phyloP scores from a whole-genome alignment of 257 asterid genomes.

The Galeopsis tetrahit region DNA sequence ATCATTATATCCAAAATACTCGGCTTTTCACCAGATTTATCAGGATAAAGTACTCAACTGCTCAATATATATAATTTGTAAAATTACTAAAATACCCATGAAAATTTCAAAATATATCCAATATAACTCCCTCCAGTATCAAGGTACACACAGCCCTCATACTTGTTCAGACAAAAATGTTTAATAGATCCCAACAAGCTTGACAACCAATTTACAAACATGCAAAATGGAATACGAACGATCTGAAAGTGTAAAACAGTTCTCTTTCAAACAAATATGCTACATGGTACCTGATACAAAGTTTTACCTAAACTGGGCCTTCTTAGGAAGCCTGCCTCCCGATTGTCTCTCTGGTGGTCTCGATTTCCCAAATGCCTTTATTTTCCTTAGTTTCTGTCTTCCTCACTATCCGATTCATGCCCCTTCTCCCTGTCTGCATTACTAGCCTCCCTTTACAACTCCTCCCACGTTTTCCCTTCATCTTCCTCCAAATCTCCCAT shows the following conservation, averaged over 20 bases:
- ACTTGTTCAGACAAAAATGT: background rate
- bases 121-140: no score
- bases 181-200: slow-evolving; percentile 2
- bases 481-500: slow-evolving; percentile 53
- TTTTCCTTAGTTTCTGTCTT: slow-evolving; percentile 57
- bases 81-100: no score
- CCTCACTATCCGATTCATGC: slow-evolving; percentile 66
- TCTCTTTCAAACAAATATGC: slow-evolving; percentile 8
- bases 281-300: slow-evolving; percentile 10
- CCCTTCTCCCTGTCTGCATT: slow-evolving; percentile 66
- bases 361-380: slow-evolving; percentile 57
- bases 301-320: slow-evolving; percentile 55
- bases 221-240: background rate
- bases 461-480: slow-evolving; percentile 71
- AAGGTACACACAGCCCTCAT: background rate
- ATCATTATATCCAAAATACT: no score
- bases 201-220: background rate
- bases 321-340: slow-evolving; percentile 48
- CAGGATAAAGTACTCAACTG: slow-evolving; percentile 31
- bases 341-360: slow-evolving; percentile 53
- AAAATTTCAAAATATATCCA: no score
- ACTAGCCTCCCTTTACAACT: slow-evolving; percentile 66
- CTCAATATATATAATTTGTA: background rate
- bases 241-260: background rate
- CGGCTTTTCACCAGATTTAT: slow-evolving; percentile 9